phyloP scores from a whole-genome alignment of 1,284 basidiomycete genomes.

The Coniophora puteana region DNA sequence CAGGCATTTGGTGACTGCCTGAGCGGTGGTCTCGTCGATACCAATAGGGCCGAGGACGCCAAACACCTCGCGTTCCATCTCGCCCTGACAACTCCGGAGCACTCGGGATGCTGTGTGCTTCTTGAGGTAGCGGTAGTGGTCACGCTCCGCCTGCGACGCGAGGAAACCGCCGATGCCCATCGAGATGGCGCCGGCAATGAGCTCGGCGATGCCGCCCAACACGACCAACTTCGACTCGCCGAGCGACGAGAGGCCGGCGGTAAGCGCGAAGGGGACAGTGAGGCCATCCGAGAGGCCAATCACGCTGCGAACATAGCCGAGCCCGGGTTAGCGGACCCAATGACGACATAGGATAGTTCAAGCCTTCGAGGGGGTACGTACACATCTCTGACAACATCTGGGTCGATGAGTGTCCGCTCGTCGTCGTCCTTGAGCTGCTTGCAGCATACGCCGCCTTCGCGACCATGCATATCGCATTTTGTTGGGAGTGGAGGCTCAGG shows the following conservation, averaged over 20 bases:
- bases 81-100: conserved; percentile 81
- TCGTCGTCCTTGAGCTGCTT: conserved; percentile 77
- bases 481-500: conserved; percentile 44
- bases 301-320: conserved; percentile 47
- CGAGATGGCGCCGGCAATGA: conserved; percentile 92
- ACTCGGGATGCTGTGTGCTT: conserved; percentile 80
- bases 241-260: conserved; percentile 87
- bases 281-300: conserved; percentile 97
- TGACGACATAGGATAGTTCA: background rate
- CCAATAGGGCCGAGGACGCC: conserved; percentile 88
- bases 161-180: conserved; percentile 99
- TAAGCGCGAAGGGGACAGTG: conserved; percentile 89
- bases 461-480: conserved; percentile 56
- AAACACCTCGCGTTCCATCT: conserved; percentile 94
- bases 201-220: conserved; percentile 87
- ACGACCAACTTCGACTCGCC: conserved; percentile 89
- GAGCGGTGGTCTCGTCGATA: conserved; percentile 78
- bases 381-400: conserved; percentile 84
- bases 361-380: conserved; percentile 31
- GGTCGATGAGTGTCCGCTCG: conserved; percentile 76
- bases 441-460: conserved; percentile 70
- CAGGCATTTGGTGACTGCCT: conserved; percentile 75
- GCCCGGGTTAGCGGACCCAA: conserved; percentile 5
- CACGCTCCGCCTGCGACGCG: conserved; percentile 93
- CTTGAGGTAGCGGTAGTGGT: conserved; percentile 86